Conservation (phyloP, 2,329 filamentous ascomycete genomes). For the Claviceps spartinae region DNA sequence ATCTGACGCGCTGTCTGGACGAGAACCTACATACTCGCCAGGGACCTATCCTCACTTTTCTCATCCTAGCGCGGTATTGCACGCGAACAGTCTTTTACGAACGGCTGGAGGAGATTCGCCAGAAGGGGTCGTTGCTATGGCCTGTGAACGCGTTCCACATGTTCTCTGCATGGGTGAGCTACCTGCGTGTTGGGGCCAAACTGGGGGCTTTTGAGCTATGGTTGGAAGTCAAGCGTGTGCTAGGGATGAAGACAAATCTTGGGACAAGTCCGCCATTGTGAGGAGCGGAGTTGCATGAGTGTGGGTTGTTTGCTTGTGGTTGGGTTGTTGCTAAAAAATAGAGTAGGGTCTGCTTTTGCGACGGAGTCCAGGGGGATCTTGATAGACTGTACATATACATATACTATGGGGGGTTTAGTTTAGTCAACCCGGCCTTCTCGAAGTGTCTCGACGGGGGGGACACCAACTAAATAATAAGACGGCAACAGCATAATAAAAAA, state of each 20-base stretch:
- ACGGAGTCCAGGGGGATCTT: background rate
- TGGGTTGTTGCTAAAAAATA: background rate
- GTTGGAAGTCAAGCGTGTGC: slow-evolving; percentile 38
- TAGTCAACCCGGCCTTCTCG: too few relatives aligned
- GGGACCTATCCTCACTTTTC: slow-evolving; percentile 50
- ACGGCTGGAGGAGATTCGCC: slow-evolving; percentile 43
- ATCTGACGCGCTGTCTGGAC: slow-evolving; percentile 84
- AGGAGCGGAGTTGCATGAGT: background rate
- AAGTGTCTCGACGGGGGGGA: too few relatives aligned
- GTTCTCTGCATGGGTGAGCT: slow-evolving; percentile 43
- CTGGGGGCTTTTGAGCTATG: slow-evolving; percentile 50
- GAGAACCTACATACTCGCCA: slow-evolving; percentile 70
- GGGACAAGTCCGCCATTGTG: slow-evolving; percentile 11
- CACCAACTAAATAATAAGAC: too few relatives aligned
- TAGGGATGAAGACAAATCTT: slow-evolving; percentile 21
- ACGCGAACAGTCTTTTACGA: slow-evolving; percentile 52
- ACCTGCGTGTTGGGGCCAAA: slow-evolving; percentile 47
- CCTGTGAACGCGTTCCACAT: slow-evolving; percentile 42
- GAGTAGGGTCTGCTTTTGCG: background rate
- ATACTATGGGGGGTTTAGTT: too few relatives aligned
- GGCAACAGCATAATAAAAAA: too few relatives aligned
- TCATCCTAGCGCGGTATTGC: slow-evolving; percentile 58
- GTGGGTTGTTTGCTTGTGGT: background rate
- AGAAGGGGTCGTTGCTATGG: slow-evolving; percentile 41
- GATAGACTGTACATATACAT: background rate